These are phyloP conservation scores for Viridothelium virens DNA, from an alignment of 495 filamentous ascomycete genomes.

Conservation along the genomic window DNA sequence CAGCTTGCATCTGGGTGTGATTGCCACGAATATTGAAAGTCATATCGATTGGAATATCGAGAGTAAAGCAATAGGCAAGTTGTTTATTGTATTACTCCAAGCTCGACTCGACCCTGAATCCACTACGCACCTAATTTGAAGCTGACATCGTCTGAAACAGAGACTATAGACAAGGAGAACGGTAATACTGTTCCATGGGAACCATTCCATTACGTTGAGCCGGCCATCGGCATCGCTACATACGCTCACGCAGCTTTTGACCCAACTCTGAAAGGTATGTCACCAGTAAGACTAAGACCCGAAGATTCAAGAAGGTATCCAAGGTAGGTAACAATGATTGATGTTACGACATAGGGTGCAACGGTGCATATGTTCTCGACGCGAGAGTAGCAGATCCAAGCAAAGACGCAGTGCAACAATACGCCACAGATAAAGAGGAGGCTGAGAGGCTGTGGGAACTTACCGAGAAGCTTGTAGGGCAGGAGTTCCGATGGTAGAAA, in stretches of 20 bases:
- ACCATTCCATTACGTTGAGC: constrained; percentile 9
- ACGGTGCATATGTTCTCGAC: constrained; percentile 21
- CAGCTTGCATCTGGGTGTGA: constrained; percentile 32
- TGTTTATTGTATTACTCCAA: constrained; percentile 23
- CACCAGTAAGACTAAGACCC: no score
- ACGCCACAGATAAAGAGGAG: constrained; percentile 30
- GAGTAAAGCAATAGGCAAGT: background rate
- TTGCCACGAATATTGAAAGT: background rate
- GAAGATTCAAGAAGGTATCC: constrained; percentile 5
- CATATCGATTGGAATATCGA: background rate
- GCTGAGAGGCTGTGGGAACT: constrained; percentile 48
- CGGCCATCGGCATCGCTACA: constrained; percentile 39
- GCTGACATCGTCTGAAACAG: background rate
- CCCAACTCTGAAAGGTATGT: constrained; percentile 28
- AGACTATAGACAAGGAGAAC: constrained; percentile 13
- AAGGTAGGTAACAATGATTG: background rate
- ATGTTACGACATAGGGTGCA: background rate
- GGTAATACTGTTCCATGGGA: constrained; percentile 23
- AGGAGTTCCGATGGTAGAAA: background rate
- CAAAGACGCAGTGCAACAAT: background rate
- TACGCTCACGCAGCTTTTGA: constrained; percentile 42
- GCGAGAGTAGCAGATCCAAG: constrained; percentile 12
- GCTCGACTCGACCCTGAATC: constrained; percentile 24
- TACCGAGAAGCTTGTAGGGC: constrained; percentile 38
- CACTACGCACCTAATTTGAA: constrained; percentile 19